Evolutionary conservation across 2,329 filamentous ascomycete genomes (phyloP).

Genomic region (Nigrograna mackinnonii): DNA sequence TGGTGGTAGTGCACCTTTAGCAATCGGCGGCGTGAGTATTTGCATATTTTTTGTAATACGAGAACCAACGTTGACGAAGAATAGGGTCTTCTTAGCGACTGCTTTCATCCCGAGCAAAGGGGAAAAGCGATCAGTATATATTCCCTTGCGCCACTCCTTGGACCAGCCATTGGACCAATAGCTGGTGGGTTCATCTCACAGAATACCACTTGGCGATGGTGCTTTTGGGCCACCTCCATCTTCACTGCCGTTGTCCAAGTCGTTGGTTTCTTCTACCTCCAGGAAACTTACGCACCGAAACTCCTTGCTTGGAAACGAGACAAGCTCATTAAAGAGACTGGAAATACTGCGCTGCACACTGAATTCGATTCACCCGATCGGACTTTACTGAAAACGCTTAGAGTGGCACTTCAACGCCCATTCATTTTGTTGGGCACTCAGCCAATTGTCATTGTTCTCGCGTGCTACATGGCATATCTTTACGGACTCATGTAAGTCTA

Average conservation of each 20-base stretch:
- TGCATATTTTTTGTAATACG: too few species aligned
- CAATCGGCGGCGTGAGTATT: slow-evolving; percentile 38
- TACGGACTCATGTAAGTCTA: slow-evolving; percentile 67
- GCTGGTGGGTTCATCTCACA: slow-evolving; percentile 68
- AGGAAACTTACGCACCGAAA: slow-evolving; percentile 68
- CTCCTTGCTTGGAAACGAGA: slow-evolving; percentile 63
- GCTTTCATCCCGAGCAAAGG: slow-evolving; percentile 64
- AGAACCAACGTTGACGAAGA: not conserved
- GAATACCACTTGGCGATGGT: slow-evolving; percentile 71
- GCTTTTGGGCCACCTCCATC: slow-evolving; percentile 70
- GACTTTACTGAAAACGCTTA: slow-evolving; percentile 31
- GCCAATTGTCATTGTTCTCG: slow-evolving; percentile 62
- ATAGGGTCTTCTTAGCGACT: slow-evolving; percentile 51
- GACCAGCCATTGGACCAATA: slow-evolving; percentile 68
- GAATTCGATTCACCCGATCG: slow-evolving; percentile 44
- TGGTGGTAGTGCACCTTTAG: slow-evolving; percentile 41
- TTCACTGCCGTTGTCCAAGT: slow-evolving; percentile 64
- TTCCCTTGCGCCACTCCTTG: slow-evolving; percentile 65
- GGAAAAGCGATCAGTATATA: slow-evolving; percentile 67
- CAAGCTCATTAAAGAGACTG: slow-evolving; percentile 61
- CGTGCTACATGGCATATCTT: slow-evolving; percentile 60
- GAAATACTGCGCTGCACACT: slow-evolving; percentile 64
- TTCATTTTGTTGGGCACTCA: slow-evolving; percentile 61
- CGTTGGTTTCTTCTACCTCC: slow-evolving; percentile 63
- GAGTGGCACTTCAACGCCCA: slow-evolving; percentile 55